Percentiles rank a stretch among this genome's conserved stretches.
These are phyloP conservation scores for Neurospora sp. DNA, from an alignment of 495 filamentous ascomycete species.

Conservation along the genomic window DNA sequence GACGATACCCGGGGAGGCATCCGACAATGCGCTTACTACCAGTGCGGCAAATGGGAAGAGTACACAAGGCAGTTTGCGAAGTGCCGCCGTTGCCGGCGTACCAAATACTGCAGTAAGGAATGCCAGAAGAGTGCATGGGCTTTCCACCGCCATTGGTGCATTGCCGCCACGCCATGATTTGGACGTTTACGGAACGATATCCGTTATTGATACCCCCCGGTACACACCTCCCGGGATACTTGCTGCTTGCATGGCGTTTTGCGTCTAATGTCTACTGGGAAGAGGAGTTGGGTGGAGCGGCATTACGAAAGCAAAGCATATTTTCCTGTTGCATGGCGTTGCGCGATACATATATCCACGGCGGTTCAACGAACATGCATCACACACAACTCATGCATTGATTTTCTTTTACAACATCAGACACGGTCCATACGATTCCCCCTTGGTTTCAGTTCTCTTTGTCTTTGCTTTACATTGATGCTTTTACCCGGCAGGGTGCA, in stretches of 20 bases:
- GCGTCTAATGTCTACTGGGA: constrained; percentile 21
- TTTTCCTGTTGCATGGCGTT: constrained; percentile 21
- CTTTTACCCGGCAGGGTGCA: not conserved
- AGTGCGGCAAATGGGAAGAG: constrained; percentile 97
- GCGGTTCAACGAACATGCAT: not conserved
- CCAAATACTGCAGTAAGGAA: constrained; percentile 99
- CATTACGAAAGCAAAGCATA: constrained; percentile 16
- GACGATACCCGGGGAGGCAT: constrained; percentile 91
- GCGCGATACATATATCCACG: constrained; percentile 15
- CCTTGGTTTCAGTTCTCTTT: not conserved
- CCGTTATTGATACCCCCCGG: constrained; percentile 28
- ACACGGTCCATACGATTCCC: not conserved
- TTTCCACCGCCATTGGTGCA: constrained; percentile 95
- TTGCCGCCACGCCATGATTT: constrained; percentile 51
- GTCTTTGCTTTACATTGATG: not conserved
- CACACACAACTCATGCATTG: not conserved
- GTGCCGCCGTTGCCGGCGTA: constrained; percentile 89
- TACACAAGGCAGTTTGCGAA: constrained; percentile 95
- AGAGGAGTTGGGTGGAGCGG: constrained; percentile 10
- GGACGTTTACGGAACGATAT: constrained; percentile 7
- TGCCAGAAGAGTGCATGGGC: constrained; percentile 99
- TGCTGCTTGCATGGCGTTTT: constrained; percentile 21
- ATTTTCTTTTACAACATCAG: not conserved
- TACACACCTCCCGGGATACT: constrained; percentile 20
- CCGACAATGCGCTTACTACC: constrained; percentile 91